Conservation (phyloP, 305 asterid genomes). For the Euphrasia arctica region DNA sequence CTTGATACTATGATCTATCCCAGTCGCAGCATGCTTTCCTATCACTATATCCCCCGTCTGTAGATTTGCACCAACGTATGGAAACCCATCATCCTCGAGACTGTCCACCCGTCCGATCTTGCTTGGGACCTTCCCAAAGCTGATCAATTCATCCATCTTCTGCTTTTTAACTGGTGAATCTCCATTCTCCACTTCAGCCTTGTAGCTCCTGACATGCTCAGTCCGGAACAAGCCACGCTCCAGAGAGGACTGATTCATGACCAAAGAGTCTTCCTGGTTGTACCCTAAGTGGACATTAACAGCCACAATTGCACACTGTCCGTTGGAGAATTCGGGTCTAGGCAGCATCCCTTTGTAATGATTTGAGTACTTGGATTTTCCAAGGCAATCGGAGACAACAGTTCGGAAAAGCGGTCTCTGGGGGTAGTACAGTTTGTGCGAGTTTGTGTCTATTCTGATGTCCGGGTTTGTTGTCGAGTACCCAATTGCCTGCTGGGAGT, state of each 20-base stretch:
- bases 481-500: conserved; percentile 96
- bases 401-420: conserved; percentile 83
- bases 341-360: conserved; percentile 68
- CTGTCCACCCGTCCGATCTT: conserved; percentile 86
- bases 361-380: conserved; percentile 46
- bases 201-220: conserved; percentile 82
- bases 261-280: conserved; percentile 96
- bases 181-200: conserved; percentile 67
- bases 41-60: conserved; percentile 86
- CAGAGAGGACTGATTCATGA: conserved; percentile 88
- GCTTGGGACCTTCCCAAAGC: conserved; percentile 78
- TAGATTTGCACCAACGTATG: conserved; percentile 82
- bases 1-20: conserved; percentile 84
- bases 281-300: conserved; percentile 93
- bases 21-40: conserved; percentile 79
- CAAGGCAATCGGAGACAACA: conserved; percentile 77
- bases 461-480: conserved; percentile 62
- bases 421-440: conserved; percentile 82
- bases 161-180: conserved; percentile 47
- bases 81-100: conserved; percentile 95
- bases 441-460: conserved; percentile 66
- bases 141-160: conserved; percentile 55
- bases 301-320: conserved; percentile 94
- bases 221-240: conserved; percentile 99
- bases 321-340: conserved; percentile 79